Percentiles rank a stretch among this genome's conserved stretches.
These are phyloP conservation scores for Xylariales sp. DNA, from an alignment of 2,329 filamentous ascomycete genomes.

Conservation along the genomic window DNA sequence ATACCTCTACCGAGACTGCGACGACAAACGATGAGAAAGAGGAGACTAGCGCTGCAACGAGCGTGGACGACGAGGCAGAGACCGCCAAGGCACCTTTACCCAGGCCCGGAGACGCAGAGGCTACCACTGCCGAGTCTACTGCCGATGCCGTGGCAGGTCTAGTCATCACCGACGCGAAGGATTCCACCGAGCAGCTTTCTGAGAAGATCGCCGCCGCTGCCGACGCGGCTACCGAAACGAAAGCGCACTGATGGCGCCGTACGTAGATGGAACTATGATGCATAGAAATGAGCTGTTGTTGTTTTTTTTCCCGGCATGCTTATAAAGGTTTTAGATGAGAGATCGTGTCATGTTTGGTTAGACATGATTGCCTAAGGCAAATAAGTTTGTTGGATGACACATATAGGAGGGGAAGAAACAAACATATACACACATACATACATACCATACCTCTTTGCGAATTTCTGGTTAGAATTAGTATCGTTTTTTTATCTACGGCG, in stretches of 20 bases:
- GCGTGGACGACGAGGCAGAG: constrained; percentile 24
- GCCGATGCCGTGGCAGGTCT: constrained; percentile 35
- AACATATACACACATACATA: constrained; percentile 2
- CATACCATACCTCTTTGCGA: background rate
- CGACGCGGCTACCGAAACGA: constrained; percentile 26
- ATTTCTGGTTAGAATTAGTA: constrained; percentile 23
- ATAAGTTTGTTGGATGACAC: background rate
- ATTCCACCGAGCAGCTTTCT: constrained; percentile 23
- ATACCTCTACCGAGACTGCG: constrained; percentile 12
- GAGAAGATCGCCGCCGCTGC: constrained; percentile 28
- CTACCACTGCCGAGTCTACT: constrained; percentile 25
- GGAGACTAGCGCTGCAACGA: constrained; percentile 27
- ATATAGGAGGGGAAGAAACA: constrained; percentile 5
- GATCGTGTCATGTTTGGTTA: constrained; percentile 1
- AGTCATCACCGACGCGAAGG: constrained; percentile 25
- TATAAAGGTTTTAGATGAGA: background rate
- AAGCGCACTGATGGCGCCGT: constrained; percentile 17
- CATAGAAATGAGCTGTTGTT: constrained; percentile 17
- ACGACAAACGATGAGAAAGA: constrained; percentile 22
- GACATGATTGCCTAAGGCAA: background rate
- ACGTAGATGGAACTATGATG: constrained; percentile 3
- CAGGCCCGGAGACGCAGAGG: constrained; percentile 10
- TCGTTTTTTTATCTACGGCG: constrained; percentile 23
- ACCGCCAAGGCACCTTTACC: background rate
- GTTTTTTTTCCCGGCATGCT: constrained; percentile 1